These are phyloP conservation scores for Apiospora saccharicola DNA, from an alignment of 2,329 filamentous ascomycete species.

Conservation along the genomic window DNA sequence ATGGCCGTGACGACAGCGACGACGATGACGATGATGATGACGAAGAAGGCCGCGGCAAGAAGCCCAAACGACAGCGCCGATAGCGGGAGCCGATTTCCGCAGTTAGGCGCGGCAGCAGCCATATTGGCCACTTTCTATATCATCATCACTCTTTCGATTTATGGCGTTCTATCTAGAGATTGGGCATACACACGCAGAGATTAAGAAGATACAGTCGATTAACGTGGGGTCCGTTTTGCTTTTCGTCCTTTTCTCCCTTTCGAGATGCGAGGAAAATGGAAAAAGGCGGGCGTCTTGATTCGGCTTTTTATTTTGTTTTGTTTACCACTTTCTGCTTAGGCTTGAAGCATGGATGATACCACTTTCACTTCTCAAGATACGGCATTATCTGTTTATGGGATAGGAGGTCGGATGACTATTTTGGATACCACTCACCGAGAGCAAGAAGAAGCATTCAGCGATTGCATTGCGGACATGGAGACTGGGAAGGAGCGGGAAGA, in stretches of 20 bases:
- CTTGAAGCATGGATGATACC: conserved; percentile 15
- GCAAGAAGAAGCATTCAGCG: conserved; percentile 16
- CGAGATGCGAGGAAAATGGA: neutral
- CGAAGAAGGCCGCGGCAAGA: conserved; percentile 30
- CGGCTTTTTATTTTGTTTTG: neutral
- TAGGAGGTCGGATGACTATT: conserved; percentile 13
- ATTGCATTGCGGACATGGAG: conserved; percentile 10
- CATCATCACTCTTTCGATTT: neutral
- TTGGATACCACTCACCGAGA: conserved; percentile 18
- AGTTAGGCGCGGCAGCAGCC: no score
- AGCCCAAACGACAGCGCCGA: conserved; percentile 17
- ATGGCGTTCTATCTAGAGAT: conserved; percentile 10
- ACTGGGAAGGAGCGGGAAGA: conserved; percentile 5
- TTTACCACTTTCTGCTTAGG: conserved; percentile 10
- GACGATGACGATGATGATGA: conserved; percentile 54
- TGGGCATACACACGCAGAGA: conserved; percentile 15
- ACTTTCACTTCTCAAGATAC: conserved; percentile 14
- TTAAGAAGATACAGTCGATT: conserved; percentile 1
- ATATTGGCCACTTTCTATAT: neutral
- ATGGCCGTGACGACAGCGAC: conserved; percentile 51
- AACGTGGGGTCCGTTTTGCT: neutral
- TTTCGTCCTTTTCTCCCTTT: neutral
- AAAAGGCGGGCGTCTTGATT: neutral
- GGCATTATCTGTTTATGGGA: conserved; percentile 18
- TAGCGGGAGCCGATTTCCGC: neutral